Conservation (phyloP, 2,329 filamentous ascomycete species). For the Claviceps quebecensis region DNA sequence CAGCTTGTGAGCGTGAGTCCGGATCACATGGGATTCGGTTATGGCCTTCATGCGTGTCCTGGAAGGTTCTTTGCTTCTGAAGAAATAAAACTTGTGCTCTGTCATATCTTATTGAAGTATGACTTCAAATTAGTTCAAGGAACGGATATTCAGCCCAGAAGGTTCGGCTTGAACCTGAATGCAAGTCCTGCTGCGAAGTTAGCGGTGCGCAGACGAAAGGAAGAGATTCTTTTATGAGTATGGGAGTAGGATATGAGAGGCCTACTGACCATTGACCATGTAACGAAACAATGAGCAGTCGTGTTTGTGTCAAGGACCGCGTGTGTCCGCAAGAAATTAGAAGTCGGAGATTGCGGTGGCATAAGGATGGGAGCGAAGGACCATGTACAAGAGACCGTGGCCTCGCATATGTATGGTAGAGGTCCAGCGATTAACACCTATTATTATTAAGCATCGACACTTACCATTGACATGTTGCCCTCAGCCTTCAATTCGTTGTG, state of each 20-base stretch:
- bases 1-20: slow-evolving; percentile 18
- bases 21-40: slow-evolving; percentile 19
- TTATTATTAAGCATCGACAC: too few relatives aligned
- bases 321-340: too few relatives aligned
- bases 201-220: background rate
- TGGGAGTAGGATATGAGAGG: background rate
- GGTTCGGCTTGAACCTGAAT: background rate
- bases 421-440: too few relatives aligned
- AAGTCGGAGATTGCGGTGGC: too few relatives aligned
- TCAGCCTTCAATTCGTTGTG: too few relatives aligned
- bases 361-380: too few relatives aligned
- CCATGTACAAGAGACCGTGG: too few relatives aligned
- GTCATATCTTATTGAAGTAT: background rate
- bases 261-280: too few relatives aligned
- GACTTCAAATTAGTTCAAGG: background rate
- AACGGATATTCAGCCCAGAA: background rate
- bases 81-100: slow-evolving; percentile 17
- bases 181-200: background rate
- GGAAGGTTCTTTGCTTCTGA: slow-evolving; percentile 24
- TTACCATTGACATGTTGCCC: too few relatives aligned
- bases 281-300: too few relatives aligned
- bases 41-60: slow-evolving; percentile 25
- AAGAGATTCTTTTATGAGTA: background rate
- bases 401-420: too few relatives aligned
- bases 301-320: too few relatives aligned